A percentile compares a stretch with the other conserved stretches of the same genome.
Conservation (phyloP, 192 early-diverging fungal species). For the Chytriomyces hyalinus region DNA sequence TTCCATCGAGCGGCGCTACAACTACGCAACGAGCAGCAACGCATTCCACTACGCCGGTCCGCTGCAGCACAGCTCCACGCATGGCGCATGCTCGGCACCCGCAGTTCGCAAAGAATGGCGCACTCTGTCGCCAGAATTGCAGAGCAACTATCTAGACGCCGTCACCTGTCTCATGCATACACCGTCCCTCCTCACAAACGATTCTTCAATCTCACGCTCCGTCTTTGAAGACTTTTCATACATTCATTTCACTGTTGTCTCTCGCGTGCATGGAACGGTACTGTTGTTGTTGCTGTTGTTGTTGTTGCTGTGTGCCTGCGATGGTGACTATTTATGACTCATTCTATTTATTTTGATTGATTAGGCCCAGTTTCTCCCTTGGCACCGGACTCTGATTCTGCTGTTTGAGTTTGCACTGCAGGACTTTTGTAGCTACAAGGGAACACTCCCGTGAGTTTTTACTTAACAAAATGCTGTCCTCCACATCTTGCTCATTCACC, state of each 20-base stretch:
- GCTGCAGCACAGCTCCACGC: too few relatives aligned
- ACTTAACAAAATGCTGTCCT: too few relatives aligned
- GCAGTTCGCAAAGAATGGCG: conserved; percentile 28
- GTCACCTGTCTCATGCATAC: conserved; percentile 24
- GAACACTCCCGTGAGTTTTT: conserved; percentile 37
- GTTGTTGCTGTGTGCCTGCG: background rate
- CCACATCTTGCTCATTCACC: background rate
- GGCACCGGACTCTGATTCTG: conserved; percentile 33
- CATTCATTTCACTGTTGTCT: background rate
- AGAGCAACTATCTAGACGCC: conserved; percentile 21
- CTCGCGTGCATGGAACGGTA: conserved; percentile 6
- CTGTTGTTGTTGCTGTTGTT: background rate
- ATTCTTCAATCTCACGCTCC: background rate
- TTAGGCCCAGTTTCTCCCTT: conserved; percentile 36
- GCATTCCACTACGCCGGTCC: too few relatives aligned
- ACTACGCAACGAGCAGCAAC: too few relatives aligned
- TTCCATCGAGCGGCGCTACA: too few relatives aligned
- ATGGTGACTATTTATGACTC: too few relatives aligned
- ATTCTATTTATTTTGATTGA: background rate
- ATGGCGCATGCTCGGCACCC: background rate
- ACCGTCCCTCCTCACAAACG: background rate
- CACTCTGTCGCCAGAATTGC: background rate
- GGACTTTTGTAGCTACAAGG: conserved; percentile 21
- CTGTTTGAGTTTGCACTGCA: conserved; percentile 34
- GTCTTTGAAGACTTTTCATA: conserved; percentile 28